Percentiles rank a stretch among this genome's conserved stretches.
phyloP scores from a whole-genome alignment of 2,329 filamentous ascomycete genomes.

The Chaetoscypha palmicola region DNA sequence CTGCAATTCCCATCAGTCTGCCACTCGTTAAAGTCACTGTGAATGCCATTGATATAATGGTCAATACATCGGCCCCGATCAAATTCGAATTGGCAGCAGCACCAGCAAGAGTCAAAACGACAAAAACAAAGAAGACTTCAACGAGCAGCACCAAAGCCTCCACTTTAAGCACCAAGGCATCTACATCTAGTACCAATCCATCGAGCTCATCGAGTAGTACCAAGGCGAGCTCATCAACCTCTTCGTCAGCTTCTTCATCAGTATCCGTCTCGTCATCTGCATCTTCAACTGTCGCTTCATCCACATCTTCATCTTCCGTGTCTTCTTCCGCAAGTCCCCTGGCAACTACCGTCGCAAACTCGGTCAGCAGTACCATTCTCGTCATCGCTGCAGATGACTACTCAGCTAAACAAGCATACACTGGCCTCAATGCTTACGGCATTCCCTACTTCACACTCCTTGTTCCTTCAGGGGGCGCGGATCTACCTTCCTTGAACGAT shows the following conservation, averaged over 20 bases:
- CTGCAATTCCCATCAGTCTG: neutral
- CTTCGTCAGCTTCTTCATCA: neutral
- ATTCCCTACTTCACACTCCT: constrained; percentile 49
- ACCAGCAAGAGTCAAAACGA: neutral
- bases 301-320: neutral
- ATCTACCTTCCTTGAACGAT: constrained; percentile 30
- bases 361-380: constrained; percentile 39
- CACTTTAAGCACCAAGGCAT: neutral
- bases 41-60: neutral
- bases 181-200: neutral
- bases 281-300: neutral
- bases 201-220: neutral
- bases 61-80: neutral
- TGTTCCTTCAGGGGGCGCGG: constrained; percentile 44
- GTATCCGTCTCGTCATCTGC: neutral
- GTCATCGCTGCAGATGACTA: constrained; percentile 45
- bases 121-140: neutral
- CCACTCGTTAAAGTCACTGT: neutral
- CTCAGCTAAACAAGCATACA: constrained; percentile 41
- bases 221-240: neutral
- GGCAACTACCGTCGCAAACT: neutral
- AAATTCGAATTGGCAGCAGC: neutral
- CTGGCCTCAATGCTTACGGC: constrained; percentile 51
- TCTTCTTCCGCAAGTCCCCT: neutral
- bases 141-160: neutral